Evolutionary conservation across 305 asterid genomes (phyloP).

Genomic region (Rubia tinctorum): DNA sequence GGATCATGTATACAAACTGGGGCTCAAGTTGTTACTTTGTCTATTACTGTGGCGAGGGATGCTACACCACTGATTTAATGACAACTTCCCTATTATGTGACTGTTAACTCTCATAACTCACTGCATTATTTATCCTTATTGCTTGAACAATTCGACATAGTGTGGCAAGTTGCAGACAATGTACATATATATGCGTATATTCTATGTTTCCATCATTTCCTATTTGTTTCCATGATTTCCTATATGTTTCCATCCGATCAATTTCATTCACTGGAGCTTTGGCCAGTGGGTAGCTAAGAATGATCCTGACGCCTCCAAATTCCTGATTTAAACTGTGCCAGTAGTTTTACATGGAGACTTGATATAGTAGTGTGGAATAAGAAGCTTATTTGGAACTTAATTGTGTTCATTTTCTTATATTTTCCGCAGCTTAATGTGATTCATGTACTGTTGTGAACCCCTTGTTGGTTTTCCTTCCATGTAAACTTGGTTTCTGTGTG

Average conservation of each 20-base stretch:
- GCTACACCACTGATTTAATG: slow-evolving; percentile 6
- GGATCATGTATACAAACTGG: slow-evolving; percentile 93
- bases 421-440: too few relatives aligned
- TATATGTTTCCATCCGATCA: neutral
- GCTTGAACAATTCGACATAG: neutral
- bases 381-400: too few relatives aligned
- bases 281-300: neutral
- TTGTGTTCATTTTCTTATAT: too few relatives aligned
- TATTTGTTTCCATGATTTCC: neutral
- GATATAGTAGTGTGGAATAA: neutral
- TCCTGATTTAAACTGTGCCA: neutral
- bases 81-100: neutral
- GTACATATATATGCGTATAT: neutral
- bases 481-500: neutral
- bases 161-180: neutral
- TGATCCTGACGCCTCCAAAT: neutral
- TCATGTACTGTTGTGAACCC: too few relatives aligned
- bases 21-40: slow-evolving; percentile 64
- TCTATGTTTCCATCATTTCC: too few relatives aligned
- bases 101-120: neutral
- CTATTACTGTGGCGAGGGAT: slow-evolving; percentile 57
- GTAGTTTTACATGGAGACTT: neutral
- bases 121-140: neutral
- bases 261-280: neutral
- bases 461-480: neutral